These are phyloP conservation scores for Amanita molliuscula DNA, from an alignment of 768 basidiomycete species.

Conservation along the genomic window DNA sequence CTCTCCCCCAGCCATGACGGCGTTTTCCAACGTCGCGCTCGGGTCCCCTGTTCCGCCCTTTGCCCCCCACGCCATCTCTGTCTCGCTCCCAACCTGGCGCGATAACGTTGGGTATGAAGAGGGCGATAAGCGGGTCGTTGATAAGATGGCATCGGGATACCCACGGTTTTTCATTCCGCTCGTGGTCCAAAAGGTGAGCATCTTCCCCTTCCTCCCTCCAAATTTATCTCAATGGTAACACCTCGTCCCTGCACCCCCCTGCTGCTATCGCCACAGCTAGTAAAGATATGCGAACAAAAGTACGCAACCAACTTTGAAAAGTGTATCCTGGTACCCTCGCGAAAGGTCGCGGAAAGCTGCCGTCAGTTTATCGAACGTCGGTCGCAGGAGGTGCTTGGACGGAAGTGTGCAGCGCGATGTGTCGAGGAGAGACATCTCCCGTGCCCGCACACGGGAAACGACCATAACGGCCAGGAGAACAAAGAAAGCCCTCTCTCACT, in stretches of 20 bases:
- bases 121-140: constrained; percentile 68
- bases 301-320: constrained; percentile 64
- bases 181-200: constrained; percentile 74
- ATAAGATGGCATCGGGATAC: constrained; percentile 82
- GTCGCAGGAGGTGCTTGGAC: constrained; percentile 26
- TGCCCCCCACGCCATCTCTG: constrained; percentile 85
- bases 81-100: constrained; percentile 88
- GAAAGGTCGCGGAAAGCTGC: constrained; percentile 63
- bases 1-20: not conserved
- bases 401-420: not conserved
- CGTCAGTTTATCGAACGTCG: constrained; percentile 58
- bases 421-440: constrained; percentile 26
- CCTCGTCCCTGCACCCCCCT: not conserved
- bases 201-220: constrained; percentile 1
- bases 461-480: constrained; percentile 13
- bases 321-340: constrained; percentile 74
- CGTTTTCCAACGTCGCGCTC: constrained; percentile 17
- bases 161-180: constrained; percentile 91
- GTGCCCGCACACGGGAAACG: constrained; percentile 17
- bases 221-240: too few species aligned
- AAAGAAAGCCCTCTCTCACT: constrained; percentile 38
- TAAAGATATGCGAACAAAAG: constrained; percentile 62
- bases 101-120: constrained; percentile 92
- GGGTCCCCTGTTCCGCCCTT: constrained; percentile 54
- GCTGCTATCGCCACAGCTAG: constrained; percentile 45